Percentiles rank a stretch among this genome's conserved stretches.
These are phyloP conservation scores for Aspergillus pseudoviridinutans DNA, from an alignment of 2,329 filamentous ascomycete species.

Conservation along the genomic window DNA sequence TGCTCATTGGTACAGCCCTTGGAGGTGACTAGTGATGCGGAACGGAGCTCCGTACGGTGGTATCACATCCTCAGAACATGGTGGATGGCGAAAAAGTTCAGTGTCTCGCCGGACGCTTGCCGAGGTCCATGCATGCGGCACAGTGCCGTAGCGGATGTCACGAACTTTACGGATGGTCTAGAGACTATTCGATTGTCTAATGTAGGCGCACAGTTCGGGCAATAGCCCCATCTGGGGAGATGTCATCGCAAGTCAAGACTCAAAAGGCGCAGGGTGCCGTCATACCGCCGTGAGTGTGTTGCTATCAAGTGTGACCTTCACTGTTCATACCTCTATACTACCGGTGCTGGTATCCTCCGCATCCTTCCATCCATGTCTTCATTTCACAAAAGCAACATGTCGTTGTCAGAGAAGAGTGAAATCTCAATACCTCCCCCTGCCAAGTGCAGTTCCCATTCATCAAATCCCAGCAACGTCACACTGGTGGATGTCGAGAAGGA, in stretches of 20 bases:
- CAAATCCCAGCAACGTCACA: slow-evolving; percentile 16
- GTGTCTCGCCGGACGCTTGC: neutral
- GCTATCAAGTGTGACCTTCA: neutral
- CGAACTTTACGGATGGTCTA: neutral
- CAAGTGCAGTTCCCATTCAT: slow-evolving; percentile 9
- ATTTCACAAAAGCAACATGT: slow-evolving; percentile 10
- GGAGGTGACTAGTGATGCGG: slow-evolving; percentile 6
- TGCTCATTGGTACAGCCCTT: slow-evolving; percentile 17
- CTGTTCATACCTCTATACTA: neutral
- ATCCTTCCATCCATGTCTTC: neutral
- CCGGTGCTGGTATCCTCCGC: slow-evolving; percentile 2
- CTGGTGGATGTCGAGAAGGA: slow-evolving; percentile 16
- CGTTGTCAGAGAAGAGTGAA: slow-evolving; percentile 9
- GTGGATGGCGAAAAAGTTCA: neutral
- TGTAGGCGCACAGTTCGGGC: slow-evolving; percentile 16
- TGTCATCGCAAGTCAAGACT: slow-evolving; percentile 14
- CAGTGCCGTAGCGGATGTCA: neutral
- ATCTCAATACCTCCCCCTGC: slow-evolving; percentile 16
- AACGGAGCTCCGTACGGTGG: slow-evolving; percentile 6
- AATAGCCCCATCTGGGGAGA: slow-evolving; percentile 9
- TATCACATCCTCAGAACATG: neutral
- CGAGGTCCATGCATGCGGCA: neutral
- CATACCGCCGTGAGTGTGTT: neutral
- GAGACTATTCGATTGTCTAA: slow-evolving; percentile 9
- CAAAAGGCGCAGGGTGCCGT: slow-evolving; percentile 15